Base-by-base conservation (phyloP, 2,329 filamentous ascomycete species). In the Aspergillus carbonarius region DNA sequence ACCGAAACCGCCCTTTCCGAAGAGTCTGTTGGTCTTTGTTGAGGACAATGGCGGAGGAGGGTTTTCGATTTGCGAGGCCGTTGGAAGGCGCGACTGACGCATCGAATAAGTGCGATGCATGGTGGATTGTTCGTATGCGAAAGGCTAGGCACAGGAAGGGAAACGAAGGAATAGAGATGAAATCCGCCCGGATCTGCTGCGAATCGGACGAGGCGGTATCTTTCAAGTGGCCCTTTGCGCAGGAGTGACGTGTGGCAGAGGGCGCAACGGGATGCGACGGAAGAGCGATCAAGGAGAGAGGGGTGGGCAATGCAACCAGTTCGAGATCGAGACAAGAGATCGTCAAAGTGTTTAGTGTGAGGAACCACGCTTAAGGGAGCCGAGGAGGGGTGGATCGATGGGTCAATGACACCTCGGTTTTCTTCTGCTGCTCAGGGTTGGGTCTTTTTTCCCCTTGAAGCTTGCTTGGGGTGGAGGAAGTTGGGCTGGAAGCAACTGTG, bases 41-140 rank as follows among this genome's bases (percentile, higher is more conserved):
- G 89, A 89, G 25, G 93, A 97, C 18, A 91, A 80, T 61, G 95
- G 93, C 63, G 95, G 95, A 61, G 93, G 95, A 51, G 95, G 95
- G 78, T 92, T 98, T 86, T 98, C 84, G 62, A 90, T 83, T 75
- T 91, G 87, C 73, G 92, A 96, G 73, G 95, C 95, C 66, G 95
- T 99, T 50, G 95, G 95, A 78, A 92, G 92, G 84, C 95, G 89
- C 79, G 91, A 89, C 80, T 96, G 90, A 88, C 95, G 93, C 95
- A 97, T 96, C 71, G 92, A 96, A 78, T 98, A 99, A 66, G 95
- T 97, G 78, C 93, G 92, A 86, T 99, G 95, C 93, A 99, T 99
- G 63, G 63, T 72, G 71, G 53, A 60, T 53, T 15, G 44, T 60
- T 32, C 18, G 42, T 52, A 39, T 47, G 30, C 35, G 34, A 25